These are phyloP conservation scores for Wickerhamomyces subpelliculosus DNA, from an alignment of 805 yeast species.

Conservation along the genomic window DNA sequence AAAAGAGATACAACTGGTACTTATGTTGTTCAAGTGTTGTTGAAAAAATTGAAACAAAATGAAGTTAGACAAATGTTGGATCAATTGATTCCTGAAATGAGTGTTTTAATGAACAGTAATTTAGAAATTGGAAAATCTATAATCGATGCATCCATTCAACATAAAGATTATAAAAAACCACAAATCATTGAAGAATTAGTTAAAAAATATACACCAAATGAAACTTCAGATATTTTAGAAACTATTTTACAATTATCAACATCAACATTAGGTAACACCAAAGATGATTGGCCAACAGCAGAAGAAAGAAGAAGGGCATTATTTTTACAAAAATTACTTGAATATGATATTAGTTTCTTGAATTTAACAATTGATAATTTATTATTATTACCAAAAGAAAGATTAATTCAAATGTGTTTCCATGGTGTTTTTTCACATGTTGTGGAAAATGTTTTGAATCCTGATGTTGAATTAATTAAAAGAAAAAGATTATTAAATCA, in stretches of 20 bases:
- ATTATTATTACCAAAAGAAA: slow-evolving; percentile 51
- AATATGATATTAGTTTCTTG: slow-evolving; percentile 57
- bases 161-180: slow-evolving; percentile 52
- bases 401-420: slow-evolving; percentile 64
- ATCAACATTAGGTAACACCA: slow-evolving; percentile 75
- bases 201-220: slow-evolving; percentile 36
- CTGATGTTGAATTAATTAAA: slow-evolving; percentile 41
- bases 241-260: slow-evolving; percentile 55
- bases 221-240: slow-evolving; percentile 45
- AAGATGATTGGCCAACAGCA: slow-evolving; percentile 88
- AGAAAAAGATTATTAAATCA: slow-evolving; percentile 67
- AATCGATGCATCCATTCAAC: slow-evolving; percentile 55
- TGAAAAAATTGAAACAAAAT: slow-evolving; percentile 54
- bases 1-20: slow-evolving; percentile 81
- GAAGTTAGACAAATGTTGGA: slow-evolving; percentile 61
- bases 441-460: slow-evolving; percentile 58
- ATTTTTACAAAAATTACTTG: slow-evolving; percentile 66
- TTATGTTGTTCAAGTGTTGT: slow-evolving; percentile 65
- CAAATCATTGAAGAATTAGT: slow-evolving; percentile 47
- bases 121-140: slow-evolving; percentile 62
- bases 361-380: slow-evolving; percentile 53
- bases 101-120: slow-evolving; percentile 55
- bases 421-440: slow-evolving; percentile 93
- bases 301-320: slow-evolving; percentile 78
- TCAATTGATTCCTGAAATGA: slow-evolving; percentile 58